These are phyloP conservation scores for Cyberlindnera maritima DNA, from an alignment of 805 yeast species.

Conservation along the genomic window DNA sequence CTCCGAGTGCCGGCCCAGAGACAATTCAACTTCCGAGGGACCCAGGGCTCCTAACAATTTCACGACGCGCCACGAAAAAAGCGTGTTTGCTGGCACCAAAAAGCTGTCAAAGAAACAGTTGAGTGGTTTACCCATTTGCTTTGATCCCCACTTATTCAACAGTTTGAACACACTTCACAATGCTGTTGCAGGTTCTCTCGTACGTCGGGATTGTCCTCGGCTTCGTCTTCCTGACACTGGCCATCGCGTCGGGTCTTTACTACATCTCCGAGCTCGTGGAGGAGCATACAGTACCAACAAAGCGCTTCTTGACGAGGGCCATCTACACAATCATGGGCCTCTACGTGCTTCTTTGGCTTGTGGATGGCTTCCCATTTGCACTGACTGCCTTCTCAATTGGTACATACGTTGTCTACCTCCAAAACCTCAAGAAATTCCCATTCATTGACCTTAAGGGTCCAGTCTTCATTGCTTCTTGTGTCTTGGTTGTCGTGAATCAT, in stretches of 20 bases:
- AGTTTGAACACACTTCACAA: constrained; percentile 20
- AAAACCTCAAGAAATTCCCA: constrained; percentile 80
- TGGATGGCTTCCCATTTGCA: constrained; percentile 79
- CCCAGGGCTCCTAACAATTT: not conserved
- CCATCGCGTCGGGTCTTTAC: constrained; percentile 88
- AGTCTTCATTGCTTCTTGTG: constrained; percentile 65
- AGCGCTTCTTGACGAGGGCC: constrained; percentile 57
- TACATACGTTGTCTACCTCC: constrained; percentile 71
- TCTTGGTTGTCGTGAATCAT: constrained; percentile 75
- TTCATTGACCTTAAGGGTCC: constrained; percentile 73
- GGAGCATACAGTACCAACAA: constrained; percentile 86
- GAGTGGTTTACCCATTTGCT: too few species aligned
- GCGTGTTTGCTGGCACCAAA: not conserved
- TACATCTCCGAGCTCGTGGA: constrained; percentile 90
- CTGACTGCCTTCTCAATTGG: constrained; percentile 64
- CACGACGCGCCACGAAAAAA: not conserved
- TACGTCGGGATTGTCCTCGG: constrained; percentile 60
- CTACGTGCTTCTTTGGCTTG: constrained; percentile 55
- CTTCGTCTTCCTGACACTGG: constrained; percentile 55
- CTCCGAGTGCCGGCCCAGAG: not conserved
- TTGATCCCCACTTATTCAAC: too few species aligned
- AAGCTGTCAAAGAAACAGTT: too few species aligned
- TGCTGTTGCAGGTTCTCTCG: constrained; percentile 61
- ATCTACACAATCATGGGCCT: constrained; percentile 60
- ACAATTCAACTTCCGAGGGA: not conserved